Conservation (phyloP, 2,329 filamentous ascomycete species). For the Sarocladiaceae sp. region DNA sequence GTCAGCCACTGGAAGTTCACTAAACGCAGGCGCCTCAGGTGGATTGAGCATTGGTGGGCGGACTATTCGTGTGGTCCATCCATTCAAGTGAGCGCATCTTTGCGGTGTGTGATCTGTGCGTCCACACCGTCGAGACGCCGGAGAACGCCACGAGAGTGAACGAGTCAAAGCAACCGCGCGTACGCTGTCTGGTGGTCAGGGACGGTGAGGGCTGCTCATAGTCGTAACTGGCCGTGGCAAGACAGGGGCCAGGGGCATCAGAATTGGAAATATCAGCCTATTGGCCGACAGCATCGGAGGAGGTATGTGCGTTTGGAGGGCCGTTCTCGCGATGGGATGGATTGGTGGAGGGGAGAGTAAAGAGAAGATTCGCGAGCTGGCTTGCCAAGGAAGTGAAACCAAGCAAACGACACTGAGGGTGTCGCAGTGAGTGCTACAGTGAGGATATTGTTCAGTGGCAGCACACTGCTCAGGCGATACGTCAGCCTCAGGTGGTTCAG, state of each 20-base stretch:
- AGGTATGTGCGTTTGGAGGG: background rate
- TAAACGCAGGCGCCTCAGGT: background rate
- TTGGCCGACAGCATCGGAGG: background rate
- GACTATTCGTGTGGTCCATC: no score
- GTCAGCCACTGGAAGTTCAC: no score
- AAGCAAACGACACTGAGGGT: background rate
- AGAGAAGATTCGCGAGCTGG: background rate
- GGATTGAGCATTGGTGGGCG: no score
- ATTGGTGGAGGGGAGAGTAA: background rate
- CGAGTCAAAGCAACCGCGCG: background rate
- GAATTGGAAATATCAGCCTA: no score
- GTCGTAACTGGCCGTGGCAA: background rate
- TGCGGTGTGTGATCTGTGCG: slow-evolving; percentile 2
- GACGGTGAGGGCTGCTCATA: background rate
- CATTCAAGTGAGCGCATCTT: background rate
- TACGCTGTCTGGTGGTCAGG: background rate
- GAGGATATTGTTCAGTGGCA: no score
- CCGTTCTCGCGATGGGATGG: background rate
- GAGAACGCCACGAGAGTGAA: background rate
- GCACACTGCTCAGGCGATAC: no score
- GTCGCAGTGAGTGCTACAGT: no score
- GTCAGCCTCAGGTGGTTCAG: no score
- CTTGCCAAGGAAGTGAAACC: slow-evolving; percentile 2
- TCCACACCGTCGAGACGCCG: background rate
- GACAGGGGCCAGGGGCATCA: no score